phyloP scores from a whole-genome alignment of 805 yeast species.

The Metschnikowia lunata region DNA sequence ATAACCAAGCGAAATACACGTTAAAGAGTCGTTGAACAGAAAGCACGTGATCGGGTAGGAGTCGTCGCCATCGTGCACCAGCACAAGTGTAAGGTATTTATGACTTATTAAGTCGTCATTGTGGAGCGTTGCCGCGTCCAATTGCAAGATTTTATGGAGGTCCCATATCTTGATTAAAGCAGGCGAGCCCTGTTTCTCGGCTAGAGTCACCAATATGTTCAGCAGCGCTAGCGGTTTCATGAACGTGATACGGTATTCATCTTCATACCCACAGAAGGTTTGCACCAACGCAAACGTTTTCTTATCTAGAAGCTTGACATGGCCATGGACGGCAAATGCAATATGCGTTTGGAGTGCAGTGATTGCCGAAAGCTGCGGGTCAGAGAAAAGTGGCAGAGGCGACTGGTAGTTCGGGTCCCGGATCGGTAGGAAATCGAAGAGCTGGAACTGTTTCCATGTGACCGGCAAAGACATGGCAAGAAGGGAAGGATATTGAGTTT shows the following conservation, averaged over 20 bases:
- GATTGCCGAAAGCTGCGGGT: conserved; percentile 63
- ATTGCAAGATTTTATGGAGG: conserved; percentile 45
- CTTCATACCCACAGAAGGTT: conserved; percentile 54
- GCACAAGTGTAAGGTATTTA: conserved; percentile 57
- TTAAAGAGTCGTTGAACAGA: conserved; percentile 48
- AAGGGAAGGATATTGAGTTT: background rate
- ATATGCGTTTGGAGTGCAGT: conserved; percentile 53
- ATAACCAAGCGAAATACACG: conserved; percentile 71
- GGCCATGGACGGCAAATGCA: conserved; percentile 54
- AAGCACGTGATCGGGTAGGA: conserved; percentile 74
- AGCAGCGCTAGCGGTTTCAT: conserved; percentile 46
- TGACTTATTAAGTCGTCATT: conserved; percentile 19
- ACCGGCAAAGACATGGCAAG: conserved; percentile 18
- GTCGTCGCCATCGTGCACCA: conserved; percentile 67
- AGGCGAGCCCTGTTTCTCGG: conserved; percentile 71
- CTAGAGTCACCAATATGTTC: conserved; percentile 62
- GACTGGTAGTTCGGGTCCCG: conserved; percentile 73
- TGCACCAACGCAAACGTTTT: conserved; percentile 41
- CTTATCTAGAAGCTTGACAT: conserved; percentile 52
- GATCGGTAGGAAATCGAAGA: conserved; percentile 79
- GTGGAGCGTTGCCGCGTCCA: conserved; percentile 14
- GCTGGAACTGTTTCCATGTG: conserved; percentile 77
- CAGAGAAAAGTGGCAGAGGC: conserved; percentile 68
- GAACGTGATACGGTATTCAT: conserved; percentile 59
- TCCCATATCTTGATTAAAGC: conserved; percentile 70